These are phyloP conservation scores for Clavispora asparagi DNA, from an alignment of 805 yeast genomes.

Conservation along the genomic window DNA sequence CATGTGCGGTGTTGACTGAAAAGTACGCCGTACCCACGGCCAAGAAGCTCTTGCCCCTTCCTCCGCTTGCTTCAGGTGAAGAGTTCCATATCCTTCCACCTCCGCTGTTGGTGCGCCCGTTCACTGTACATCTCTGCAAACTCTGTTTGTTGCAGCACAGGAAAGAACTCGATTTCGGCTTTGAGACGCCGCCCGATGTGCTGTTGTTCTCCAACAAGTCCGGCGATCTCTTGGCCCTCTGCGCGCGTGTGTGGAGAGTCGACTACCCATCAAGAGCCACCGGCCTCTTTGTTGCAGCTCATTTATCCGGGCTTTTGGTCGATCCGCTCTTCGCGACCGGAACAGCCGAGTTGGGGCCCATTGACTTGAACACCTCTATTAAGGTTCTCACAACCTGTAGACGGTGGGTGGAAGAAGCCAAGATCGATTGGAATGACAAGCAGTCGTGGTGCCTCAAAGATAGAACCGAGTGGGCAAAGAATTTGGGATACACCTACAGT, in stretches of 20 bases:
- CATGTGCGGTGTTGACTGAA: constrained; percentile 18
- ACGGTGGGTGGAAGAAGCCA: constrained; percentile 26
- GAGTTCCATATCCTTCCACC: constrained; percentile 35
- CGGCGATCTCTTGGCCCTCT: constrained; percentile 37
- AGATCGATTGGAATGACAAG: constrained; percentile 28
- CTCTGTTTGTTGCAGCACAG: constrained; percentile 32
- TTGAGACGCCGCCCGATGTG: constrained; percentile 12
- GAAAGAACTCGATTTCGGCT: background rate
- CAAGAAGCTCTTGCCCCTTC: constrained; percentile 24
- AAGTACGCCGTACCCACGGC: constrained; percentile 32
- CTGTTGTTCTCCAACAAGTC: constrained; percentile 35
- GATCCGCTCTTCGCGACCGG: constrained; percentile 20
- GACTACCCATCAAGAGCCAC: constrained; percentile 45
- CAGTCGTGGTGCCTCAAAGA: constrained; percentile 36
- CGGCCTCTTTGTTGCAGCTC: constrained; percentile 46
- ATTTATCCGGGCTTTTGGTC: constrained; percentile 24
- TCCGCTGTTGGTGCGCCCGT: constrained; percentile 29
- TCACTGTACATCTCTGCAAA: constrained; percentile 35
- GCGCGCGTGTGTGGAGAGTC: constrained; percentile 57
- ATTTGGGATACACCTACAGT: constrained; percentile 41
- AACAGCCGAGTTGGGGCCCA: constrained; percentile 24
- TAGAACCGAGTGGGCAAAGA: constrained; percentile 45
- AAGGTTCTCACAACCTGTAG: constrained; percentile 26
- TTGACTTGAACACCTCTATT: constrained; percentile 22
- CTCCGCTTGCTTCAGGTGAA: constrained; percentile 29